These are phyloP conservation scores for Trametes villosa DNA, from an alignment of 768 basidiomycete genomes.

Conservation along the genomic window DNA sequence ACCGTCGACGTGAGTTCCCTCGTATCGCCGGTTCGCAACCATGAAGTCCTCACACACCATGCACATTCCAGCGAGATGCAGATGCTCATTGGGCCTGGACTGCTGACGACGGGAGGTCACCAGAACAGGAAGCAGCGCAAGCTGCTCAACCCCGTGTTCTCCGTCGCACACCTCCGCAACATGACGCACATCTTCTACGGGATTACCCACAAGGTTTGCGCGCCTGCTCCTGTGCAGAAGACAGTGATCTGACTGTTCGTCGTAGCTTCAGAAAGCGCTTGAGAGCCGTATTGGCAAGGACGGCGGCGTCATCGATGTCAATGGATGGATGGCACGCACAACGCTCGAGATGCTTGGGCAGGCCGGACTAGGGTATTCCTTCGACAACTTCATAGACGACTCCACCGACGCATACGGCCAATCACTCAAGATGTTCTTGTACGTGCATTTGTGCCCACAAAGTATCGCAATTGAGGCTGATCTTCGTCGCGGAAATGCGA, in stretches of 20 bases:
- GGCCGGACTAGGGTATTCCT: conserved; percentile 20
- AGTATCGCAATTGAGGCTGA: too few relatives aligned
- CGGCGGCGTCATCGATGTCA: conserved; percentile 17
- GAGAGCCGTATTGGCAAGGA: conserved; percentile 7
- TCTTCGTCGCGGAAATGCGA: too few relatives aligned
- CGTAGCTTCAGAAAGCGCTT: conserved; percentile 28
- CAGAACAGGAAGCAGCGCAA: conserved; percentile 28
- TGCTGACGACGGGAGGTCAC: conserved; percentile 17
- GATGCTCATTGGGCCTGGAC: conserved; percentile 18
- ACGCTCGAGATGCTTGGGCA: conserved; percentile 23
- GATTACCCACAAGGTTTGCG: conserved; percentile 16
- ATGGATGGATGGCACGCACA: conserved; percentile 21
- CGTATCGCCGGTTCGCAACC: too few relatives aligned
- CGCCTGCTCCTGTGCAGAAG: too few relatives aligned
- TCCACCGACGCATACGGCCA: conserved; percentile 14
- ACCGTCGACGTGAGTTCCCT: neutral
- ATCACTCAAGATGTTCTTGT: conserved; percentile 18
- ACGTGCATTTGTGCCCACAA: neutral
- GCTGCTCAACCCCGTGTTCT: conserved; percentile 30
- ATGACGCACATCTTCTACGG: conserved; percentile 28
- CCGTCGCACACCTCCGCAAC: conserved; percentile 26
- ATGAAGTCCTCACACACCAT: neutral
- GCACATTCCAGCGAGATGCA: conserved; percentile 1
- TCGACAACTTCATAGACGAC: conserved; percentile 17
- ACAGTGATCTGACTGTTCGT: neutral